A percentile compares a stretch with the other conserved stretches of the same genome.
These are phyloP conservation scores for Cladophialophora immunda DNA, from an alignment of 2,329 filamentous ascomycete species.

Conservation along the genomic window DNA sequence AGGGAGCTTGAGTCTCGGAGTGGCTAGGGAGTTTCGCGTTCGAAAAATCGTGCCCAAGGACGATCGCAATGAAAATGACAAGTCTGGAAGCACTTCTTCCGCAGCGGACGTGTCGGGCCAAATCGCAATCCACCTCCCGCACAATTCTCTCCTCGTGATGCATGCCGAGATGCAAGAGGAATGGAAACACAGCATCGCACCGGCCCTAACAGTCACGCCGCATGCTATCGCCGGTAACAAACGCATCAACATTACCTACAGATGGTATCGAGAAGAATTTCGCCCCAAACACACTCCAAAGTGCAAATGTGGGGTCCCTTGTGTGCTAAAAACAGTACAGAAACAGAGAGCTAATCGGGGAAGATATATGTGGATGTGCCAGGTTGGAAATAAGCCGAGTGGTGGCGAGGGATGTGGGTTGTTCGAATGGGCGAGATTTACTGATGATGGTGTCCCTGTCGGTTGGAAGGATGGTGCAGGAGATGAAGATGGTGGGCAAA, in stretches of 20 bases:
- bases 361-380: constrained; percentile 93
- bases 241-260: constrained; percentile 93
- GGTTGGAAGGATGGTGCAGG: constrained; percentile 53
- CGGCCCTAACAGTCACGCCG: constrained; percentile 78
- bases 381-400: constrained; percentile 62
- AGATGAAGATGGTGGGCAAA: neutral
- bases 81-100: constrained; percentile 30
- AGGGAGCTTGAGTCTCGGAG: constrained; percentile 87
- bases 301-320: constrained; percentile 77
- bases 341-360: constrained; percentile 78
- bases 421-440: constrained; percentile 87
- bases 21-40: constrained; percentile 91
- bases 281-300: constrained; percentile 80
- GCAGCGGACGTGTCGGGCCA: constrained; percentile 76
- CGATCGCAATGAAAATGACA: constrained; percentile 43
- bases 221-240: constrained; percentile 82
- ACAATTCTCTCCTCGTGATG: constrained; percentile 94
- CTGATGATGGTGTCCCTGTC: constrained; percentile 82
- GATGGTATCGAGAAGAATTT: constrained; percentile 79
- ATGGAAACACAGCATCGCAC: constrained; percentile 90
- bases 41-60: constrained; percentile 75
- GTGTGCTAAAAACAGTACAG: constrained; percentile 79
- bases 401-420: constrained; percentile 70
- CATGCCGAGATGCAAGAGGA: constrained; percentile 97
- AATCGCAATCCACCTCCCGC: constrained; percentile 90